Evolutionary conservation across 257 asterid genomes (phyloP), one percentile per base, ranked within the genome.

Genomic region (Echium plantagineum): DNA sequence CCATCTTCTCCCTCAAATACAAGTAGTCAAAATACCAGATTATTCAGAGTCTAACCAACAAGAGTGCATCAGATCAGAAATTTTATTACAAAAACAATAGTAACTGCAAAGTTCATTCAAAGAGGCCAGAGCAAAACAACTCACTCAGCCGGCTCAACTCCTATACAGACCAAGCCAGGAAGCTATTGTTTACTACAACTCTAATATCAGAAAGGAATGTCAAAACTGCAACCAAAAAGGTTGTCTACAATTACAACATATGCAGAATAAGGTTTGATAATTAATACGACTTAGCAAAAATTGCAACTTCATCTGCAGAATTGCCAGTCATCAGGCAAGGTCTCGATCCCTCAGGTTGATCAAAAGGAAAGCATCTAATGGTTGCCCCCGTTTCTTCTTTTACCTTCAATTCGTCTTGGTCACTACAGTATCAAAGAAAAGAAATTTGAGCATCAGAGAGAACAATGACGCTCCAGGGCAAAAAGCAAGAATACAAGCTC

Each of bases 341-440:
- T 74, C 85, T 85, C 12, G 72, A 49, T 17, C 90, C 96, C 69
- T 67, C 70, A 1, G 94, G 95, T 75, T 91, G 98, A 60, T 91
- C 95, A 28, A 90, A 87, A 64, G 98, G 98, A 75, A 80, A 91
- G 69, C 98, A 88, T 76, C 98, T 78, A 58, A 88, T 80, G 63
- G 96, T 91, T 28, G 98, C 98, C 32, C 98, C 95, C 0, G 99
- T 89, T 74, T 93, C 97, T 77, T 89, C 96, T 77, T 93, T 89
- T 75, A 93, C 94, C 81, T 75, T 81, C 52, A 71, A 63, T 66
- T 93, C 99, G 20, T 93, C 97, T 57, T 74, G 42, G 28, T 89
- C 96, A n/a, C 96, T 89, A 74, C 15, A 67, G 30, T 60, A 49
- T 70, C 56, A 35, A 63, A 72, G 57, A 15, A 49, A 30, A 61